These are phyloP conservation scores for Phytopythium cucurbitacearum DNA, from an alignment of 352 stramenopile species.

Conservation along the genomic window DNA sequence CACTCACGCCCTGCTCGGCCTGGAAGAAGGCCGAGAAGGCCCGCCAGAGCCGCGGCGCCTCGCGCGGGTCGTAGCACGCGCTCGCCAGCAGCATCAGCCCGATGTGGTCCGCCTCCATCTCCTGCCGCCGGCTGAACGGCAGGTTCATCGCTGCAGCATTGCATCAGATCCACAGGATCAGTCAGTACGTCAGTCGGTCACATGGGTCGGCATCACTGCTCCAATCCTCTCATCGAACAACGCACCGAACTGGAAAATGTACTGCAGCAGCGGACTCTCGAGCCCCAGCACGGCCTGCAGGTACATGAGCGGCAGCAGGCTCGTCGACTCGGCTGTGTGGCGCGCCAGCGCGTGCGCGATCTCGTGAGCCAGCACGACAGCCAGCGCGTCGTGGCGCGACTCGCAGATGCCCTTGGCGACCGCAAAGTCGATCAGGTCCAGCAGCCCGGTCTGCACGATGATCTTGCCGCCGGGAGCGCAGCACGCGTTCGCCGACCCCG, in stretches of 20 bases:
- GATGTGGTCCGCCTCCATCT: constrained; percentile 69
- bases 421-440: constrained; percentile 59
- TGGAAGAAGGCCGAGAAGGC: constrained; percentile 32
- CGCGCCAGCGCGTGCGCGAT: constrained; percentile 60
- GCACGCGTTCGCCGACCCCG: constrained; percentile 45
- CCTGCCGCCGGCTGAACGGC: constrained; percentile 57
- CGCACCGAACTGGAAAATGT: constrained; percentile 56
- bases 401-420: constrained; percentile 49
- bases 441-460: constrained; percentile 62
- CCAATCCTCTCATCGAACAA: neutral
- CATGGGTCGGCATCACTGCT: neutral
- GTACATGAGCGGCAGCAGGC: constrained; percentile 46
- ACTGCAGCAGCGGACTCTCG: constrained; percentile 58
- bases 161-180: constrained; percentile 1
- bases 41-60: constrained; percentile 43
- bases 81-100: constrained; percentile 74
- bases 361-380: constrained; percentile 62
- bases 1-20: constrained; percentile 22
- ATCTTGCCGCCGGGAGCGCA: constrained; percentile 67
- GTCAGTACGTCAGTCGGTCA: neutral
- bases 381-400: constrained; percentile 60
- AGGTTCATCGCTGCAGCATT: constrained; percentile 39
- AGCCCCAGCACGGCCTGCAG: constrained; percentile 40
- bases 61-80: constrained; percentile 61
- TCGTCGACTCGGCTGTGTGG: constrained; percentile 61